Percentiles rank a stretch among this genome's conserved stretches.
These are phyloP conservation scores for Salix suchowensis DNA, from an alignment of 345 rosid genomes.

Conservation along the genomic window DNA sequence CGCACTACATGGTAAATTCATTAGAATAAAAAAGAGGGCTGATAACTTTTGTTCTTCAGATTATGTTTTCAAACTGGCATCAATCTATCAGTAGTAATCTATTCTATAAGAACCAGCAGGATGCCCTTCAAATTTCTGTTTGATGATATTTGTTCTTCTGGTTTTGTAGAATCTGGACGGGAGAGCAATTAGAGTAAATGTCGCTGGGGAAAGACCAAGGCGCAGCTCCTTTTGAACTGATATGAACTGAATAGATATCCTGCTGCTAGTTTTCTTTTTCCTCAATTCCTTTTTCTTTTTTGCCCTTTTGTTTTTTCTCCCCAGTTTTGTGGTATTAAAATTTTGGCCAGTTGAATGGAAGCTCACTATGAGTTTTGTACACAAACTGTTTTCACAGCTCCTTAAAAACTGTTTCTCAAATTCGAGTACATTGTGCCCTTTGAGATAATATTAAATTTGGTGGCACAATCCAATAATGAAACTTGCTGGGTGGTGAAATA, in stretches of 20 bases:
- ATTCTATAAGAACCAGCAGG: background rate
- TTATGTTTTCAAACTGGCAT: background rate
- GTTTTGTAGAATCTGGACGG: constrained; percentile 75
- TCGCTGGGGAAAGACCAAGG: constrained; percentile 76
- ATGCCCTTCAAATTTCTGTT: background rate
- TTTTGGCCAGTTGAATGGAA: constrained; percentile 16
- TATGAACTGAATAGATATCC: constrained; percentile 7
- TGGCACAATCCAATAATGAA: background rate
- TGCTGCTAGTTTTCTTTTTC: constrained; percentile 1
- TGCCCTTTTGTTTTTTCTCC: background rate
- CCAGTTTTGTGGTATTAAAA: constrained; percentile 16
- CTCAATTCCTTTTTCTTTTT: background rate
- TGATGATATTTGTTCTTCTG: background rate
- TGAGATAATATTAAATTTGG: background rate
- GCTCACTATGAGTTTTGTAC: background rate
- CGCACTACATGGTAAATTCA: background rate
- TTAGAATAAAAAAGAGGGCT: background rate
- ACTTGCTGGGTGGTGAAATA: background rate
- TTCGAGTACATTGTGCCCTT: background rate
- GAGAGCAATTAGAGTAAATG: constrained; percentile 82
- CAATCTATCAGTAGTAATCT: background rate
- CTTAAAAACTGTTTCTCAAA: constrained; percentile 2
- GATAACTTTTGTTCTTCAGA: background rate
- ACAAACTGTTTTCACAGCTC: background rate
- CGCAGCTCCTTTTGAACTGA: constrained; percentile 46